These are phyloP conservation scores for Spatholobus suberectus DNA, from an alignment of 306 rosid genomes.

Conservation along the genomic window DNA sequence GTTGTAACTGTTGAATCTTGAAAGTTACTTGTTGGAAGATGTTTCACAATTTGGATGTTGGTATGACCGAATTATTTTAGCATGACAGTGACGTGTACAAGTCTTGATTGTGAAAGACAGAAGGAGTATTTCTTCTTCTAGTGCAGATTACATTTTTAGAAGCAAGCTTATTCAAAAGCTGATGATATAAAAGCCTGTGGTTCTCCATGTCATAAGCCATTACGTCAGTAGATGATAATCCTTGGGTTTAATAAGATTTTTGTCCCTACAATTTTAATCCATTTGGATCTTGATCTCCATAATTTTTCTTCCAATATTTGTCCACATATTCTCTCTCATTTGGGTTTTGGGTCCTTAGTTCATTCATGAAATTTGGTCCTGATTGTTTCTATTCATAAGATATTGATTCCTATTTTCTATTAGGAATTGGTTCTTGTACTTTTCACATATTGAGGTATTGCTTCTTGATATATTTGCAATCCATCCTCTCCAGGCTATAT, in stretches of 20 bases:
- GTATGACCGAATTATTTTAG: neutral
- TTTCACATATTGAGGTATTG: neutral
- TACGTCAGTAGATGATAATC: constrained; percentile 3
- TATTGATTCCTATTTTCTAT: constrained; percentile 3
- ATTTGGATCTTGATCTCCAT: neutral
- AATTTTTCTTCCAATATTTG: neutral
- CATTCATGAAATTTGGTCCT: no score
- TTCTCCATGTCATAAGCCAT: constrained; percentile 7
- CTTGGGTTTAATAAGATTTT: neutral
- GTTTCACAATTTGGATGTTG: constrained; percentile 23
- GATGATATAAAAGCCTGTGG: neutral
- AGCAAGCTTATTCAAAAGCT: neutral
- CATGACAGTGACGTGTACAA: neutral
- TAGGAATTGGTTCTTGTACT: neutral
- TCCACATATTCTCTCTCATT: no score
- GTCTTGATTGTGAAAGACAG: constrained; percentile 9
- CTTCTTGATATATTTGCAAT: no score
- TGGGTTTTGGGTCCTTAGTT: no score
- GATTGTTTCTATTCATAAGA: neutral
- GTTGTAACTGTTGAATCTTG: constrained; percentile 7
- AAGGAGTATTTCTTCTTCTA: neutral
- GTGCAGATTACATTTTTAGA: neutral
- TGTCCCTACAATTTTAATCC: neutral
- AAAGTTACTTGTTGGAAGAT: neutral
- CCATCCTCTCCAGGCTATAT: no score